Evolutionary conservation across 768 basidiomycete genomes (phyloP), one percentile per base, ranked within the genome.

Genomic region (Serendipita sp.): DNA sequence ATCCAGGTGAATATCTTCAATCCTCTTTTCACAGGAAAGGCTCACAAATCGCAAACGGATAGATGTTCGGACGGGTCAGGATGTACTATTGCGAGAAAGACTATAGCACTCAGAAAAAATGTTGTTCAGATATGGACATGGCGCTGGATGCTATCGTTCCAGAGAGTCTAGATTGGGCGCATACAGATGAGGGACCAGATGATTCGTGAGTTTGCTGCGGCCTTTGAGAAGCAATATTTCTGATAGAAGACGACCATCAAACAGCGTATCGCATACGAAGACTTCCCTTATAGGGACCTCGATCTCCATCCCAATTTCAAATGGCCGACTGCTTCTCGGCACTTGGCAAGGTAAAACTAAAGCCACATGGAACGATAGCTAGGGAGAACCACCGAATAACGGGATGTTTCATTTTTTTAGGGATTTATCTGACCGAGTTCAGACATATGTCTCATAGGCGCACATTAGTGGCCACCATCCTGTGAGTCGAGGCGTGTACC

Each of bases 111-210:
- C 29, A 11, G n/a, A n/a, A 31, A 3, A 23, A 23, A 23, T 23
- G 23, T 23, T 62, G 66, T 2, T 65, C 66, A 88, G 93, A 96
- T 71, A 94, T 96, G 92, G 85, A 90, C 69, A 95, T 94, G 90
- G 89, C 90, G 3, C 75, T 96, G 18, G 93, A 96, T 74, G 79
- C 75, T 34, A 83, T 96, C 65, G 91, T 97, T 0, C 93, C 93
- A 0, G 92, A 96, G 71, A 78, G 71, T 13, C 75, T 94, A 13
- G 74, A 81, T 62, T 95, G 92, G 91, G 75, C 76, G 44, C 93
- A 96, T 72, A 89, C 84, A 0, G 91, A 92, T 71, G 93, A 97
- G 77, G 92, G 91, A 23, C 88, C 85, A 52, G 92, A 95, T 36
- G 63, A 64, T 2, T 64, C 63, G 63, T 64, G 52, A 50, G 62